Evolutionary conservation across 371 early-diverging fungal species (phyloP).

Genomic region (Rhizomucor miehei): DNA sequence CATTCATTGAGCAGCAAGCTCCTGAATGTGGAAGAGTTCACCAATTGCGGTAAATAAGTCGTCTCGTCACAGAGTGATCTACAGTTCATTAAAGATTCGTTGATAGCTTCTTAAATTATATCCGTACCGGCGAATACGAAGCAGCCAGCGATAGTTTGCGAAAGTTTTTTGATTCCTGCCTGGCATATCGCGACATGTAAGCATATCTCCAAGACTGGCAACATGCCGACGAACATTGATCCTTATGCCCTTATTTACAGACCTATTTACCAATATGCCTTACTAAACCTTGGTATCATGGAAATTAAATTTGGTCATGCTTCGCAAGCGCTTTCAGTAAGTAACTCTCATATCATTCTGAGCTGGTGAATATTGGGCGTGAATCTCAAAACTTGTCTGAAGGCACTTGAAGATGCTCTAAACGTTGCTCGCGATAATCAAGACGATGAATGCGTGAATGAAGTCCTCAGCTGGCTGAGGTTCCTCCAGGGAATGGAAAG

Average conservation of each 20-base stretch:
- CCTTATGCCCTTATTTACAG: too few species aligned
- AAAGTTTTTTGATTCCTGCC: constrained; percentile 28
- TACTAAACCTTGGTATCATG: constrained; percentile 34
- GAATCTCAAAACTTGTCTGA: too few species aligned
- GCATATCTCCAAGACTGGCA: too few species aligned
- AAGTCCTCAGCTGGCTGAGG: constrained; percentile 24
- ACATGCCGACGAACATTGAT: too few species aligned
- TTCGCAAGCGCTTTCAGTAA: constrained; percentile 28
- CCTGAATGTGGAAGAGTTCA: constrained; percentile 21
- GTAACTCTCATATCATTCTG: background rate
- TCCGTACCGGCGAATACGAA: constrained; percentile 36
- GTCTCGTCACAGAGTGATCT: background rate
- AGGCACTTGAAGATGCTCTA: constrained; percentile 37
- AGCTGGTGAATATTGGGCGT: background rate
- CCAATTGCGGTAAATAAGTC: constrained; percentile 25
- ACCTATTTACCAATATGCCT: constrained; percentile 33
- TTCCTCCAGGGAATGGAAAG: constrained; percentile 12
- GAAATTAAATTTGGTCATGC: constrained; percentile 41
- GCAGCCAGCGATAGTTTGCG: constrained; percentile 29
- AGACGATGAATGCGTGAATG: constrained; percentile 33
- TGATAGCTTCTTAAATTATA: constrained; percentile 30
- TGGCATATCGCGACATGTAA: constrained; percentile 29
- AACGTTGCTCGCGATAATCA: constrained; percentile 31
- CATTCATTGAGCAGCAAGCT: constrained; percentile 24
- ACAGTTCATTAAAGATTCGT: background rate